Evolutionary conservation across 208 protist genomes (phyloP), one percentile per base, ranked within the genome.

Genomic region (Angomonas ambiguus): DNA sequence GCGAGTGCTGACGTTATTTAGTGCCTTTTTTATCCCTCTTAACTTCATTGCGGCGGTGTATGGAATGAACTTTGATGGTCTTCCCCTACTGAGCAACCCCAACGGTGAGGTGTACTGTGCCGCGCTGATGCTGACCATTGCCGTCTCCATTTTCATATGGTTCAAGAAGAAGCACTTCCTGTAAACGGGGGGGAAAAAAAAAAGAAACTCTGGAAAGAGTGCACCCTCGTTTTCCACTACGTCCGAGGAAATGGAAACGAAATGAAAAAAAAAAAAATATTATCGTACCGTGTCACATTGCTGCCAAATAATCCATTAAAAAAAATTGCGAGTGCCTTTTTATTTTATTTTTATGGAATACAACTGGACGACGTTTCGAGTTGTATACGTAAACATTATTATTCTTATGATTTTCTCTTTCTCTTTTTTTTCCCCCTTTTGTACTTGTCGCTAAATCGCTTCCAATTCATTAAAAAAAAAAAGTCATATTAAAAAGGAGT

Each of bases 51-150:
- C 87, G 0, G 75, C 82, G 0, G 74, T 90, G 22, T 96, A 90
- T 68, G 87, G 87, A 28, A 96, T 93, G 87, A 96, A 94, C 78
- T 90, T 94, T 72, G 80, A 86, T 2, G 62, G 85, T 25, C 56
- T 91, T 22, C 88, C 88, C 8, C 66, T 84, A 11, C 48, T 88
- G 35, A 32, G 83, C 49, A 62, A 66, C 25, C 35, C 58, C 11
- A 61, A 91, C 66, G 84, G 88, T 11, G 73, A 83, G 56, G 38
- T 79, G 20, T 90, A 90, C 64, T 89, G 78, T 49, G 68, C 38
- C 5, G 66, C 59, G n/a, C 42, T 88, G n/a, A 92, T 88, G 85
- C 22, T 67, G 20, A 57, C 62, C 6, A 78, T 88, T 11, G 80
- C 72, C 49, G 58, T 63, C 0, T 65, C 65, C 62, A 85, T 88